These are phyloP conservation scores for Zizania latifolia DNA, from an alignment of 176 grass and related monocot species.

Conservation along the genomic window DNA sequence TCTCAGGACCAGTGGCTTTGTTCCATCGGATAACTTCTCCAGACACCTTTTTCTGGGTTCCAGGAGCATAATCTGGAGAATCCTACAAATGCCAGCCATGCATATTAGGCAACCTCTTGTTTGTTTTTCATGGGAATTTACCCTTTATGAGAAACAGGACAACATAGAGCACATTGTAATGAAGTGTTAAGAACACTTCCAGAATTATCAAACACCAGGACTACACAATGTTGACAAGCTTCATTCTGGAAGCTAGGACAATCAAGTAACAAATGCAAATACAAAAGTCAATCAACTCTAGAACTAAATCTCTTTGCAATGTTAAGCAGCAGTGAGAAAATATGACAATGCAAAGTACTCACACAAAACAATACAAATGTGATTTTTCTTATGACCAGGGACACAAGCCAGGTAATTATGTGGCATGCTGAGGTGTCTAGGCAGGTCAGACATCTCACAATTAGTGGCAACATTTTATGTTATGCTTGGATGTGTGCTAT, in stretches of 20 bases:
- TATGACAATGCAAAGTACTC: neutral
- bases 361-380: neutral
- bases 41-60: constrained; percentile 81
- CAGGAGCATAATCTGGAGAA: constrained; percentile 68
- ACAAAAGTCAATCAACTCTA: neutral
- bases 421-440: neutral
- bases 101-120: neutral
- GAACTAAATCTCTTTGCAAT: neutral
- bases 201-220: constrained; percentile 2
- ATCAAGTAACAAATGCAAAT: neutral
- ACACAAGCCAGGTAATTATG: neutral
- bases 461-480: neutral
- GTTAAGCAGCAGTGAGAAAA: neutral
- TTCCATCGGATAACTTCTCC: constrained; percentile 98
- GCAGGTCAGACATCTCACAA: neutral
- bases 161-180: neutral
- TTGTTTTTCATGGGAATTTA: neutral
- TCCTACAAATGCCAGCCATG: constrained; percentile 35
- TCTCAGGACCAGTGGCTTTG: constrained; percentile 70
- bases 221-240: neutral
- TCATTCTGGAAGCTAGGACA: constrained; percentile 11
- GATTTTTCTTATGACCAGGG: neutral
- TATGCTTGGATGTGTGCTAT: neutral
- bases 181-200: neutral
- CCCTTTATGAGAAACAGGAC: neutral